These are phyloP conservation scores for Boeremia exigua DNA, from an alignment of 2,329 filamentous ascomycete species.

Conservation along the genomic window DNA sequence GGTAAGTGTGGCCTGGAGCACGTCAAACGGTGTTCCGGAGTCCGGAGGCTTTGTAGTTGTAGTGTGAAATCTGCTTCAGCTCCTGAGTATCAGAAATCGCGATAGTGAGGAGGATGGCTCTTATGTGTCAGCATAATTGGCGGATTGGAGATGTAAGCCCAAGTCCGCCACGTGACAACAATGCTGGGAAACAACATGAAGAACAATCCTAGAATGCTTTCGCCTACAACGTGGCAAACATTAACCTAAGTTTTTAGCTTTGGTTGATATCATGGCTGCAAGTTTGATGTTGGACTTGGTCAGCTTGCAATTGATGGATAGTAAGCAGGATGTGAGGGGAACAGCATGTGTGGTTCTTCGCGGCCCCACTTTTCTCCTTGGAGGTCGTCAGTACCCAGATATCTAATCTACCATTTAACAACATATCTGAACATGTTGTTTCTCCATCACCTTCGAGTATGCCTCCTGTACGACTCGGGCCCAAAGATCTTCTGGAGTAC, in stretches of 20 bases:
- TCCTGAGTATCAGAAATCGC: too few species aligned
- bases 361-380: neutral
- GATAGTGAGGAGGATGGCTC: too few species aligned
- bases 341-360: conserved; percentile 2
- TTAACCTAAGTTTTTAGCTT: too few species aligned
- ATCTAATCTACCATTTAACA: neutral
- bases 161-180: too few species aligned
- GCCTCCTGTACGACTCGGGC: conserved; percentile 8
- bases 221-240: too few species aligned
- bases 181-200: too few species aligned
- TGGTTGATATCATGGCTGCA: too few species aligned
- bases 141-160: too few species aligned
- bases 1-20: neutral
- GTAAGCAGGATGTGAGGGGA: neutral
- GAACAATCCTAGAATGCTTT: too few species aligned
- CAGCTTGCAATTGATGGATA: neutral
- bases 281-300: neutral
- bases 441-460: neutral
- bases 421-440: neutral
- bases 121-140: too few species aligned
- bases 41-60: neutral
- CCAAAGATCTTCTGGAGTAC: conserved; percentile 29
- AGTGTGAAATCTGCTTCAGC: too few species aligned
- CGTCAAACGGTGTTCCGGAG: neutral
- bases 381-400: neutral